These are phyloP conservation scores for Tuber indicum DNA, from an alignment of 495 filamentous ascomycete genomes.

Conservation along the genomic window DNA sequence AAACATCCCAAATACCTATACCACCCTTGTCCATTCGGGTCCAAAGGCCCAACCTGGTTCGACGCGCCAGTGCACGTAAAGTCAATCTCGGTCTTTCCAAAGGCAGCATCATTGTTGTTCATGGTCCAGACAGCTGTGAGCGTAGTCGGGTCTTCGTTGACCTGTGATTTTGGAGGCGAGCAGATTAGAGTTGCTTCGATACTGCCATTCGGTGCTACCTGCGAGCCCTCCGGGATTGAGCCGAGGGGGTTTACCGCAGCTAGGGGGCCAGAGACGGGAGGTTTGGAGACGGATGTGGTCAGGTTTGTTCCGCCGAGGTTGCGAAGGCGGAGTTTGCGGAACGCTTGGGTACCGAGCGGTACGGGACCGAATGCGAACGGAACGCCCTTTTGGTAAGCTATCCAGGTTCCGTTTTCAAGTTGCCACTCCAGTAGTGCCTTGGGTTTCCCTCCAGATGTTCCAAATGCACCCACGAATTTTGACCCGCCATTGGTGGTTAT, in stretches of 20 bases:
- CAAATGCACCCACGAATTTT: conserved; percentile 41
- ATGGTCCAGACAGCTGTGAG: conserved; percentile 39
- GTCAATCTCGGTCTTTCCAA: conserved; percentile 42
- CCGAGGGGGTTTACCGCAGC: conserved; percentile 43
- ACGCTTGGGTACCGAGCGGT: conserved; percentile 34
- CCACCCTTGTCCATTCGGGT: conserved; percentile 19
- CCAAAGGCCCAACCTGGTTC: conserved; percentile 37
- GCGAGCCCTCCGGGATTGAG: conserved; percentile 44
- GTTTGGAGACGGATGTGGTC: conserved; percentile 46
- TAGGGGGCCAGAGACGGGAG: conserved; percentile 45
- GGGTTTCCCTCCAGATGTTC: conserved; percentile 38
- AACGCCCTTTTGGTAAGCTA: conserved; percentile 35
- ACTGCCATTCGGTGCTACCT: conserved; percentile 37
- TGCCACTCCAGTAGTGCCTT: conserved; percentile 45
- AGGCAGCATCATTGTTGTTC: conserved; percentile 43
- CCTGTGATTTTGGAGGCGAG: conserved; percentile 45
- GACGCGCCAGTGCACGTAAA: conserved; percentile 41
- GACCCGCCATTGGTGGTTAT: conserved; percentile 41
- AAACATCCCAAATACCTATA: conserved; percentile 44
- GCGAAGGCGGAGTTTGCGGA: conserved; percentile 42
- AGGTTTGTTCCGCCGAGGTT: conserved; percentile 43
- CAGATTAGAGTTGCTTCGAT: conserved; percentile 42
- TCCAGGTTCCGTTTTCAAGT: conserved; percentile 43
- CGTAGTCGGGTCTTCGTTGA: conserved; percentile 42
- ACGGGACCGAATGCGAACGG: conserved; percentile 44